Conservation (phyloP, 192 early-diverging fungal species). For the Gonapodya sp. region DNA sequence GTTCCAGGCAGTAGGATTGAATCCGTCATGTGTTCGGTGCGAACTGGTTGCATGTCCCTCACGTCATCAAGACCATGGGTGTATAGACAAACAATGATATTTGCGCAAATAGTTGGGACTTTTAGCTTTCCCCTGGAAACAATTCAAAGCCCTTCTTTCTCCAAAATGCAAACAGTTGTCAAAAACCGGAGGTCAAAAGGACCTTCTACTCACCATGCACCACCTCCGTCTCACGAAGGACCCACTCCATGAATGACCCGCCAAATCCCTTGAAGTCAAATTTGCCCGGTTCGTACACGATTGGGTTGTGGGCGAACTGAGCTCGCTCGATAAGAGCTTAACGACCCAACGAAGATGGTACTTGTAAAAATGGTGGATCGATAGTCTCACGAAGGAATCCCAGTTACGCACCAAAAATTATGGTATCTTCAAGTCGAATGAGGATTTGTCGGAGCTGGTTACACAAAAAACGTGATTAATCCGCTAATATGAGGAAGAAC, state of each 20-base stretch:
- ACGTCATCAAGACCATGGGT: too few species aligned
- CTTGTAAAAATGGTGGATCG: neutral
- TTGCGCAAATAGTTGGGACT: too few species aligned
- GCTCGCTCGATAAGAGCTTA: conserved; percentile 87
- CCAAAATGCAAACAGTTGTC: neutral
- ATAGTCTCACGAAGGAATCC: conserved; percentile 11
- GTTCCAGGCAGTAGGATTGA: too few species aligned
- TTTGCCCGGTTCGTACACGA: conserved; percentile 62
- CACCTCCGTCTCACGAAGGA: conserved; percentile 82
- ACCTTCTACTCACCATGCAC: conserved; percentile 83
- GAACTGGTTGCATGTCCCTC: too few species aligned
- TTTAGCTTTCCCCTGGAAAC: too few species aligned
- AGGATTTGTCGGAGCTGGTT: conserved; percentile 43
- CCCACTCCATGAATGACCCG: conserved; percentile 79
- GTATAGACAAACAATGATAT: too few species aligned
- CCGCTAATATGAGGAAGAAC: neutral
- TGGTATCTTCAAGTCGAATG: conserved; percentile 92
- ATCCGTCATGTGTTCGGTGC: too few species aligned
- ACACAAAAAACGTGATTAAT: too few species aligned
- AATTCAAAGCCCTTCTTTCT: neutral
- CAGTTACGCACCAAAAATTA: conserved; percentile 63
- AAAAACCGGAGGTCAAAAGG: neutral
- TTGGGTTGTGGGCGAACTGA: conserved; percentile 76
- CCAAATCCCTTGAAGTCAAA: conserved; percentile 57
- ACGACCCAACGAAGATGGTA: neutral